Base-by-base conservation (phyloP, 2,329 filamentous ascomycete species). In the Sarocladium strictum region DNA sequence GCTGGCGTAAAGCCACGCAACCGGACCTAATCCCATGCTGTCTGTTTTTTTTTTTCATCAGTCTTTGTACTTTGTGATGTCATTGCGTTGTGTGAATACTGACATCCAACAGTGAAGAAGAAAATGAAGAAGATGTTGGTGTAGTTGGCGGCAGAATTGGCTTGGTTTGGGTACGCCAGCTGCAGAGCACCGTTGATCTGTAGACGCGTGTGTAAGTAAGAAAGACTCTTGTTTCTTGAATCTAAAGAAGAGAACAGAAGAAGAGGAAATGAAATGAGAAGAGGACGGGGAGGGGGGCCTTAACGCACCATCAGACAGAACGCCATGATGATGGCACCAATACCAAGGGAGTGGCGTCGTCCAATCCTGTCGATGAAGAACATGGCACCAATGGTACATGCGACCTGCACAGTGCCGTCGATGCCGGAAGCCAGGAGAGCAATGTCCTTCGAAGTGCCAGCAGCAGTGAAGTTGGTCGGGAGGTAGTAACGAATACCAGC, bases 401-500 rank as follows among this genome's bases (percentile, higher is more conserved):
- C 64, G 38, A 70, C 67, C 58, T 69, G 68, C 15, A 69, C 56
- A 5, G 66, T 67, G 33, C 62, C 65, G 53, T 69, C 67, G 24
- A 70, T 65, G 19, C 67, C 67, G 9, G 65, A 65, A 29, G 67
- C 65, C 54, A 69, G 59, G n/a, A 70, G 58, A 19, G 63, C 62
- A 7, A 66, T 55, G 24, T 61, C 62, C 15, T 63, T 57, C 21
- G 63, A 63, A 1, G 68, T 62, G 2, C 68, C 67, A 2, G 69
- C 60, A 21, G 64, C 62, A 53, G 65, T 55, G 45, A 70, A 67
- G 45, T 69, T 68, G 17, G 63, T 63, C 0, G 67, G 67, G 11
- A 70, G 59, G 54, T 70, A 69, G 55, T 70, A 70, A 26, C 69
- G 68, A 59, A 70, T 68, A 12, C 66, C 68, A 1, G 65, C 64